Conservation (phyloP, 1,139 yeast genomes). For the Candida sp. region DNA sequence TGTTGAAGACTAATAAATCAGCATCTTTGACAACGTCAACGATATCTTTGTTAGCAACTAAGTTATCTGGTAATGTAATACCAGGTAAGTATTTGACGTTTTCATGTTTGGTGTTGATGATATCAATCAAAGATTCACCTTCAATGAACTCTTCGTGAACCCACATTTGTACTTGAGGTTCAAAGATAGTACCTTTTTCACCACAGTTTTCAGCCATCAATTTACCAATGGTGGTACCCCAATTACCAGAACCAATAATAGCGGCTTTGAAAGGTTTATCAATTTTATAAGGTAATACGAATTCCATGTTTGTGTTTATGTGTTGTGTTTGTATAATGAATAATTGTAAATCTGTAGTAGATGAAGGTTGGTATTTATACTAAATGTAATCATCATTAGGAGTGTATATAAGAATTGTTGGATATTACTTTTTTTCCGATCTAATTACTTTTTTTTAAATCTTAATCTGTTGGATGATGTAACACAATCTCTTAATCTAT, state of each 20-base stretch:
- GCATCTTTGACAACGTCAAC: slow-evolving; percentile 70
- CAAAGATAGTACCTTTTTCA: slow-evolving; percentile 66
- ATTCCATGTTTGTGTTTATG: background rate
- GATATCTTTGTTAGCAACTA: slow-evolving; percentile 82
- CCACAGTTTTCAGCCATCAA: slow-evolving; percentile 83
- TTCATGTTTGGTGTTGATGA: slow-evolving; percentile 82
- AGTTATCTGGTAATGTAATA: slow-evolving; percentile 73
- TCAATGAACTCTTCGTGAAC: slow-evolving; percentile 79
- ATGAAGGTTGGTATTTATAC: background rate
- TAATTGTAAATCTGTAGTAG: background rate
- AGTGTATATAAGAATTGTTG: background rate
- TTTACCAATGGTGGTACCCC: slow-evolving; percentile 97
- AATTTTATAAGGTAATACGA: slow-evolving; percentile 23
- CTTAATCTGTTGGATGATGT: background rate
- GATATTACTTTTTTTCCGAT: background rate
- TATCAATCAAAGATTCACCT: slow-evolving; percentile 75
- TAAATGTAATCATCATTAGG: background rate
- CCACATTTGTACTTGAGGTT: slow-evolving; percentile 84
- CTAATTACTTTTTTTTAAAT: background rate
- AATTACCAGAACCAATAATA: slow-evolving; percentile 77
- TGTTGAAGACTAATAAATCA: slow-evolving; percentile 82
- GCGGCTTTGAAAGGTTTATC: slow-evolving; percentile 50
- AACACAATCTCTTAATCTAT: background rate
- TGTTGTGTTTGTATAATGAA: no score
- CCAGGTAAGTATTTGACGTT: slow-evolving; percentile 87